phyloP scores from a whole-genome alignment of 2,329 filamentous ascomycete genomes.

The Achaetomium macrosporum region DNA sequence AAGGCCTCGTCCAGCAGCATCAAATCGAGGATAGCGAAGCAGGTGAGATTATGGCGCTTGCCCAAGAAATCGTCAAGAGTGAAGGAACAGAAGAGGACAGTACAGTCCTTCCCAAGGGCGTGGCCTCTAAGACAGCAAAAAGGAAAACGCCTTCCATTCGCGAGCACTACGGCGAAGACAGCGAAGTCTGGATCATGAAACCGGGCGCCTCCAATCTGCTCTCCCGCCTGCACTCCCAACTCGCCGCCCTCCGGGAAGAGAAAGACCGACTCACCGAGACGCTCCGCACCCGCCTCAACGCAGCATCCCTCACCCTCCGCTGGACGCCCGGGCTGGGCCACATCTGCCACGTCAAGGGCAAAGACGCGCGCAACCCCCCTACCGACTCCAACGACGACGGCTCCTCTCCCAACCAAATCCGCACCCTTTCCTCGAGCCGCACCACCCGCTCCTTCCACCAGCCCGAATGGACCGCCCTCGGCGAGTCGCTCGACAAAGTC shows the following conservation, averaged over 20 bases:
- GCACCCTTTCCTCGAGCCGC: slow-evolving; percentile 71
- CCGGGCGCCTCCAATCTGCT: slow-evolving; percentile 62
- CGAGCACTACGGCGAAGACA: slow-evolving; percentile 56
- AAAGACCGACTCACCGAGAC: slow-evolving; percentile 55
- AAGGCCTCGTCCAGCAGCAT: slow-evolving; percentile 77
- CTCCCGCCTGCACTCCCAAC: slow-evolving; percentile 58
- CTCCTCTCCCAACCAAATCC: slow-evolving; percentile 27
- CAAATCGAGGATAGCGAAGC: slow-evolving; percentile 67
- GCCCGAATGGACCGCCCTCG: slow-evolving; percentile 76
- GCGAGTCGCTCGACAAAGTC: slow-evolving; percentile 69
- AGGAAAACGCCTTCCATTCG: slow-evolving; percentile 39
- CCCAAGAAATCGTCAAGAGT: slow-evolving; percentile 61
- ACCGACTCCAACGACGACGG: not conserved
- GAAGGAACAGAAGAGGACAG: slow-evolving; percentile 58
- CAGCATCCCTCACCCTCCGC: slow-evolving; percentile 65
- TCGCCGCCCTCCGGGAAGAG: slow-evolving; percentile 54
- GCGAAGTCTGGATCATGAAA: slow-evolving; percentile 60
- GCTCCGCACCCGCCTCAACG: slow-evolving; percentile 56
- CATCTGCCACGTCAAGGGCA: slow-evolving; percentile 84
- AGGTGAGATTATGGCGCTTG: slow-evolving; percentile 64
- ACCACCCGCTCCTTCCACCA: slow-evolving; percentile 80
- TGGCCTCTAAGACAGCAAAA: slow-evolving; percentile 36
- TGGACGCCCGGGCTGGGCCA: slow-evolving; percentile 87
- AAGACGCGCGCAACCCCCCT: slow-evolving; percentile 48
- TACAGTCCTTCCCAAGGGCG: slow-evolving; percentile 48